Conservation (phyloP, 2,329 filamentous ascomycete species). For the Aciculosporium take region DNA sequence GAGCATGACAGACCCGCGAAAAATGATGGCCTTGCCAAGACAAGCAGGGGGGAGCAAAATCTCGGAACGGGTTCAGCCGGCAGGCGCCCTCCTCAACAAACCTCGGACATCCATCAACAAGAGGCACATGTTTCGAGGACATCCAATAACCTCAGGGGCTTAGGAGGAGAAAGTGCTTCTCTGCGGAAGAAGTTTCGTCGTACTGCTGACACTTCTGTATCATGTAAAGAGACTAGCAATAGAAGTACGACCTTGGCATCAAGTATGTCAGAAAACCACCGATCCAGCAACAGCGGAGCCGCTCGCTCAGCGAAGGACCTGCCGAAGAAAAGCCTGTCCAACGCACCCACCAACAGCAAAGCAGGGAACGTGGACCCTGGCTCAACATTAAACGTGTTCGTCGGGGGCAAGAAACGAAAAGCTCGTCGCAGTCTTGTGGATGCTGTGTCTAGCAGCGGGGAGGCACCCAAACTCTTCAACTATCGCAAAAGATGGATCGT, state of each 20-base stretch:
- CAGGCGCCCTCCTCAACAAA: not conserved
- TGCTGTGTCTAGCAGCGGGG: conserved; percentile 26
- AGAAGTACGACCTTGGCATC: not conserved
- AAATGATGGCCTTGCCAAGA: not conserved
- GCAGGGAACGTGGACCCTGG: not conserved
- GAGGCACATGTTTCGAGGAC: not conserved
- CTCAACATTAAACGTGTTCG: conserved; percentile 28
- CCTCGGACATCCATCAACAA: not conserved
- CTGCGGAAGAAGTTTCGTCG: not conserved
- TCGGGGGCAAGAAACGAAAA: conserved; percentile 26
- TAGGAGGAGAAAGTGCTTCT: not conserved
- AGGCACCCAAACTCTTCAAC: conserved; percentile 25
- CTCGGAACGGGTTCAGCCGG: not conserved
- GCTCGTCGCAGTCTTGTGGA: conserved; percentile 22
- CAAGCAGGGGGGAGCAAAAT: not conserved
- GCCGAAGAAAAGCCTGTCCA: not conserved
- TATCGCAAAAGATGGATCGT: conserved; percentile 4
- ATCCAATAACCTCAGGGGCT: not conserved
- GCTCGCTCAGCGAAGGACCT: not conserved
- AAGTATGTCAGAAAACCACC: not conserved
- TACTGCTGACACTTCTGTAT: not conserved
- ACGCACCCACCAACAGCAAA: not conserved
- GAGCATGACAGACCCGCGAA: not conserved
- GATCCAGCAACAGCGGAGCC: not conserved
- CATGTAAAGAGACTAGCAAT: not conserved